A percentile compares a stretch with the other conserved stretches of the same genome.
Evolutionary conservation across 108 stramenopile species (phyloP).

Genomic region (Aurantiochytrium sp.): DNA sequence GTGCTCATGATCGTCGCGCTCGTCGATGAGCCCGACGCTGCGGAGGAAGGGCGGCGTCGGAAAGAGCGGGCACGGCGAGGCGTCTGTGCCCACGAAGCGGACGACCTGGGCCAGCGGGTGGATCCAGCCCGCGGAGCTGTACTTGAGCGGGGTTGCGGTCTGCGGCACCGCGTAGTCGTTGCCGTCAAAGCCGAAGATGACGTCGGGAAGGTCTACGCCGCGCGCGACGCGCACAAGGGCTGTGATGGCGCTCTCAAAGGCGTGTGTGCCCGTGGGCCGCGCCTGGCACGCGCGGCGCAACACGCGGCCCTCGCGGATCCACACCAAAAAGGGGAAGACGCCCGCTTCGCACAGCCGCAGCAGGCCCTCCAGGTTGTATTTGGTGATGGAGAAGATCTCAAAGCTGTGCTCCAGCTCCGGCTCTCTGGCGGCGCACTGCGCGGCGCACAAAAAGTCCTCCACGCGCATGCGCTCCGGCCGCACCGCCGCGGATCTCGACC

Average conservation of each 20-base stretch:
- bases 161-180: slow-evolving; percentile 17
- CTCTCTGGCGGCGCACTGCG: neutral
- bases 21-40: neutral
- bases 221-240: neutral
- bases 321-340: neutral
- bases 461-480: neutral
- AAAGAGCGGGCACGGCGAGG: neutral
- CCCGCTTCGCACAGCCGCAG: neutral
- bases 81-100: slow-evolving; percentile 6
- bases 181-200: slow-evolving; percentile 4
- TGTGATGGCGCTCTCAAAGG: neutral
- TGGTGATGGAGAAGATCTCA: neutral
- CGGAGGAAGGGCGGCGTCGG: neutral
- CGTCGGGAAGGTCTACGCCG: neutral
- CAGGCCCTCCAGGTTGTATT: neutral
- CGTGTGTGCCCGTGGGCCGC: neutral
- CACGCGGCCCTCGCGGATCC: neutral
- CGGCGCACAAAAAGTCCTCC: neutral
- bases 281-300: neutral
- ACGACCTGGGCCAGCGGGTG: neutral
- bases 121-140: neutral
- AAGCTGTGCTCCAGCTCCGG: neutral
- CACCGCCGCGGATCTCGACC: too few relatives aligned
- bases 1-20: neutral
- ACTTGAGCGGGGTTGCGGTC: neutral